phyloP scores from a whole-genome alignment of 2,329 filamentous ascomycete genomes.

The Fusarium siculi region DNA sequence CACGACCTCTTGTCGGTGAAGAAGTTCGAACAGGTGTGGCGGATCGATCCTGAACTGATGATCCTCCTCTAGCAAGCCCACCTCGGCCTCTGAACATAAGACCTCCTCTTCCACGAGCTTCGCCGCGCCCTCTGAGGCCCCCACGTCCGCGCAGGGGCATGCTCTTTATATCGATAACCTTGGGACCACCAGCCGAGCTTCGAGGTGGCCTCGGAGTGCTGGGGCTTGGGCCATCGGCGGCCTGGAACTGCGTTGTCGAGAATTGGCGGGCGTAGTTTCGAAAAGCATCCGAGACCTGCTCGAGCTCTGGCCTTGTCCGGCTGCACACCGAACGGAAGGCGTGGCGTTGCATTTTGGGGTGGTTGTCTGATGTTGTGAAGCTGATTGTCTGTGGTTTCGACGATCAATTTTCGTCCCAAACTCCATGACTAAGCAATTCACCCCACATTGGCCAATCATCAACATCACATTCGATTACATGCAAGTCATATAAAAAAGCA shows the following conservation, averaged over 20 bases:
- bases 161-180: slow-evolving; percentile 54
- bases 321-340: slow-evolving; percentile 52
- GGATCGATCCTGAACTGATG: slow-evolving; percentile 20
- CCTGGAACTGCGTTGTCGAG: slow-evolving; percentile 52
- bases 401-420: slow-evolving; percentile 38
- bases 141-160: slow-evolving; percentile 44
- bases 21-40: slow-evolving; percentile 13
- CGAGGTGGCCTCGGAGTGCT: slow-evolving; percentile 36
- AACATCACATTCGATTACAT: not conserved
- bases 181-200: slow-evolving; percentile 40
- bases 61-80: slow-evolving; percentile 27
- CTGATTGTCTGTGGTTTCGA: slow-evolving; percentile 15
- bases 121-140: slow-evolving; percentile 42
- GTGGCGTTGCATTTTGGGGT: slow-evolving; percentile 51
- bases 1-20: slow-evolving; percentile 29
- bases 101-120: slow-evolving; percentile 25
- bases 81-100: slow-evolving; percentile 18
- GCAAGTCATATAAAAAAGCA: slow-evolving; percentile 1
- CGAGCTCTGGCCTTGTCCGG: slow-evolving; percentile 50
- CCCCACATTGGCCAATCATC: slow-evolving; percentile 34
- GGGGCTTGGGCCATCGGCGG: slow-evolving; percentile 43
- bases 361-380: slow-evolving; percentile 33
- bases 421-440: slow-evolving; percentile 37
- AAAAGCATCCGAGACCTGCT: slow-evolving; percentile 46
- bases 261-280: slow-evolving; percentile 51